phyloP scores from a whole-genome alignment of 345 rosid genomes.

The Psidium friedrichsthalianum region DNA sequence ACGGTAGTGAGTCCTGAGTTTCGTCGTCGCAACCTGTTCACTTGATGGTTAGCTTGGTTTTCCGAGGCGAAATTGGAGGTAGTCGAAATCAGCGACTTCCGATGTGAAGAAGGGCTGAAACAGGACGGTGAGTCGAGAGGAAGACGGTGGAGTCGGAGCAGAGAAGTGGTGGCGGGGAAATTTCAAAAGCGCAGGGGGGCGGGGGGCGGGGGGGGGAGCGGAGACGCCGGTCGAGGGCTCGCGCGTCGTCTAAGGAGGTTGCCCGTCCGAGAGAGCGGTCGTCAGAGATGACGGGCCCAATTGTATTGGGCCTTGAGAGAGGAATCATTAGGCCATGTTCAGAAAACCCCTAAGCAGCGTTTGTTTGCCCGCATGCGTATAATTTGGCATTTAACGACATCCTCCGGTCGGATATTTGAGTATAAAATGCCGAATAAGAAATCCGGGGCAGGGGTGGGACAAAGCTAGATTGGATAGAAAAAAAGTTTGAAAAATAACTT shows the following conservation, averaged over 20 bases:
- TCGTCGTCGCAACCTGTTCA: not conserved
- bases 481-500: too few relatives aligned
- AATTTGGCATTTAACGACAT: too few relatives aligned
- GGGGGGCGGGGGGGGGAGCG: not conserved
- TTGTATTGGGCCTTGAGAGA: not conserved
- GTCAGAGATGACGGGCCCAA: not conserved
- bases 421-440: too few relatives aligned
- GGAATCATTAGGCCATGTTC: not conserved
- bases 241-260: not conserved
- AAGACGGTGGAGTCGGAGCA: not conserved
- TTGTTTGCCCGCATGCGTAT: too few relatives aligned
- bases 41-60: not conserved
- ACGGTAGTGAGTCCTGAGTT: not conserved
- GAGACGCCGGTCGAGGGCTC: not conserved
- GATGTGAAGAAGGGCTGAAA: not conserved
- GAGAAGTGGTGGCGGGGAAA: not conserved
- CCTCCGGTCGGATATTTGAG: too few relatives aligned
- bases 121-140: not conserved
- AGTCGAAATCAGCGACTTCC: not conserved
- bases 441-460: too few relatives aligned
- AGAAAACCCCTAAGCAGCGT: not conserved
- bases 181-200: not conserved
- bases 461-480: too few relatives aligned
- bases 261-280: not conserved
- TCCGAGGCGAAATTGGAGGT: not conserved